Base-by-base conservation (phyloP, 2,329 filamentous ascomycete species). In the Aspergillus ochraceoroseus region DNA sequence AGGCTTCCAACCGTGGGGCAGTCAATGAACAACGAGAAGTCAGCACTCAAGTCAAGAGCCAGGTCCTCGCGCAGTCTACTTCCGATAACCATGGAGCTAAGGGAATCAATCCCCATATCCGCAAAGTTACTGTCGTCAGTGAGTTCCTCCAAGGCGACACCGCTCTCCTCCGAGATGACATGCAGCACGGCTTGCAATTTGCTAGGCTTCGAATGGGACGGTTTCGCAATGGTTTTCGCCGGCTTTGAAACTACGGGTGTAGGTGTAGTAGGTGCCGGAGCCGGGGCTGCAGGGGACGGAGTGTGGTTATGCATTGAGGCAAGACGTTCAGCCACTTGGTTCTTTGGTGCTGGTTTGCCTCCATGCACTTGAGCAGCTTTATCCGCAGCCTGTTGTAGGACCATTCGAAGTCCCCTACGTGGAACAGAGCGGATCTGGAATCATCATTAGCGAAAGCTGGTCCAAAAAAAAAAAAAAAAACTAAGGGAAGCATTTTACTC, bases 361-460 rank as follows among this genome's bases (percentile, higher is more conserved):
- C 47, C 19, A 40, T 46, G 7, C 41, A 49, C 9, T 8, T 32
- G 32, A 52, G 40, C 22, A 50, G 34, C 34, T 22, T 29, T 37
- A n/a, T 37, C 34, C 4, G 34, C 28, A 9, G 34, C 34, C 15
- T 28, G 25, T 13, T 37, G 34, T 6, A 37, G 15, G 15, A 37
- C 35, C 35, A 36, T 41, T 20, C 47, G 34, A 14, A 56, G 40
- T 11, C 53, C 44, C 18, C 45, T 30, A n/a, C 52, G 53, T 5
- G 51, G 44, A 34, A 54, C 46, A 9, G 41, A 42, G 48, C 52
- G 53, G 29, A 52, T 40, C 39, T 52, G n/a, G n/a, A n/a, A 32
- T 36, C 18, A 20, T 12, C 7, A 27, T 35, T 34, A 30, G 32
- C 25, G n/a, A n/a, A 14, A 13, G 5, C 12, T 13, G 13, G 25